Percentiles rank a stretch among this genome's conserved stretches.
phyloP scores from a whole-genome alignment of 768 basidiomycete genomes.

The Pisolithus sp. region DNA sequence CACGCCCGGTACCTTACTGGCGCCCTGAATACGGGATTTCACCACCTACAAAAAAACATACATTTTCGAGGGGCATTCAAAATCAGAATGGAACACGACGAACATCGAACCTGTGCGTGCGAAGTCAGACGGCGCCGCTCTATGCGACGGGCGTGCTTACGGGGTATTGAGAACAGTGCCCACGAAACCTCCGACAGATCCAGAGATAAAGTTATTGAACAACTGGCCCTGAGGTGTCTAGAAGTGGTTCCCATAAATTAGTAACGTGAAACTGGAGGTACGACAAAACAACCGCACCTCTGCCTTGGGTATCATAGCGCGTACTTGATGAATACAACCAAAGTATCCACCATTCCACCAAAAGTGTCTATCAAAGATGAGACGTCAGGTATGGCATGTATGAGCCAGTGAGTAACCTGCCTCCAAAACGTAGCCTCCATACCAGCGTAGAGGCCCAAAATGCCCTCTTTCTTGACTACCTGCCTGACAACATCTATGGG shows the following conservation, averaged over 20 bases:
- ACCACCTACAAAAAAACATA: slow-evolving; percentile 56
- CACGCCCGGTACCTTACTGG: slow-evolving; percentile 58
- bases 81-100: slow-evolving; percentile 4
- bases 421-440: slow-evolving; percentile 99
- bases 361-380: slow-evolving; percentile 48
- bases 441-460: slow-evolving; percentile 83
- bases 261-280: background rate
- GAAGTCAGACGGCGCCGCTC: slow-evolving; percentile 7
- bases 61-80: background rate
- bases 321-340: slow-evolving; percentile 83
- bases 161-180: slow-evolving; percentile 93
- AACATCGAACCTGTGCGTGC: slow-evolving; percentile 41
- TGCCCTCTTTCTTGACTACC: slow-evolving; percentile 68
- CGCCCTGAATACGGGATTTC: slow-evolving; percentile 91
- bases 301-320: slow-evolving; percentile 73
- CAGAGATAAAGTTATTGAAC: slow-evolving; percentile 89
- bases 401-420: slow-evolving; percentile 30
- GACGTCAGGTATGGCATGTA: background rate
- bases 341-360: slow-evolving; percentile 98
- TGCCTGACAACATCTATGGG: slow-evolving; percentile 88
- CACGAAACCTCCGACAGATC: slow-evolving; percentile 81
- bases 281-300: slow-evolving; percentile 46
- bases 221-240: slow-evolving; percentile 66
- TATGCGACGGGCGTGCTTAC: slow-evolving; percentile 32
- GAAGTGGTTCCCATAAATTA: background rate